phyloP scores from a whole-genome alignment of 176 grass and related monocot genomes.

The sorghum (Sorghum bicolor) region Sorghum_bicolor_NCBIv3 NC_012871.2:61730001-61730500 shows the following conservation, averaged over 20 bases:
- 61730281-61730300: too few species aligned
- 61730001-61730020: neutral
- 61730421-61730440: neutral
- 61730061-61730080: neutral
- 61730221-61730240: too few species aligned
- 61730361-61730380: too few species aligned
- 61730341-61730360: too few species aligned
- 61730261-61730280: too few species aligned
- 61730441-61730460: neutral
- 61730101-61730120: neutral
- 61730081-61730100: neutral
- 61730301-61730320: too few species aligned
- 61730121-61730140: neutral
- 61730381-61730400: too few species aligned
- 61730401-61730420: neutral
- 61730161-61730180: neutral
- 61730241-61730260: too few species aligned
- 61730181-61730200: neutral
- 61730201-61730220: neutral
- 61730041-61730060: constrained; percentile 3
- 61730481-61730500: constrained; percentile 7
- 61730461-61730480: neutral
- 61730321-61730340: too few species aligned
- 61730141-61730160: neutral
- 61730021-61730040: neutral